Base-by-base conservation (phyloP, 164 flowering plant genomes). In the Stephania yunnanensis region DNA sequence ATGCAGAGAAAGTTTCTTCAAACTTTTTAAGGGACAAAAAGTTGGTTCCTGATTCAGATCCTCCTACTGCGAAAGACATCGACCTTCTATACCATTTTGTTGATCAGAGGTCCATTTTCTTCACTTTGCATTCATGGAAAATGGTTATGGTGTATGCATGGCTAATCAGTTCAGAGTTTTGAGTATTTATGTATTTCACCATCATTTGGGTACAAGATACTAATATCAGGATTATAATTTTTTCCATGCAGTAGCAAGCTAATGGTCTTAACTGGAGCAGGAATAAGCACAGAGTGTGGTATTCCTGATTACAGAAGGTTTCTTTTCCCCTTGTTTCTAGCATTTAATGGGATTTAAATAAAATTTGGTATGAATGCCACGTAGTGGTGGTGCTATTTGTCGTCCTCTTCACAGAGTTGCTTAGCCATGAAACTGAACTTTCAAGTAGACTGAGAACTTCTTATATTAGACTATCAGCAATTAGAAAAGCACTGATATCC, bases 221-320 rank as follows among this genome's bases (percentile, higher is more conserved):
- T 71, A 52, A 68, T 74, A 46, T 36, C 11, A 2, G 11, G 15
- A 2, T 11, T 50, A 2, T 68, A 17, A 15, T 29, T 36, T 30
- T 48, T 63, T 70, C 71, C 31, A 12, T 87, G 84, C 92, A 95
- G 99, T 79, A 81, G 82, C 64, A 91, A 87, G 79, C 92, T 95
- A 58, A 85, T 92, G 78, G 89, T 93, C 13, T 75, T 93, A 85
- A 95, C 96, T 30, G 98, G 99, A 78, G 99, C 99, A 71, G 98
- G 98, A 79, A 87, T 93, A 63, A 95, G 99, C 81, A 92, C 98
- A 20, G 99, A 95, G 76, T 78, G 91, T 80, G 99, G 99, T 61
- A 95, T 95, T 82, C 99, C 98, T 83, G 98, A 95, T 80, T 95
- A 95, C 74, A 85, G 98, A 89, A 95, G 99, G 97, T 93, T 68